Percentiles rank a stretch among this genome's conserved stretches.
Conservation (phyloP, 2,329 filamentous ascomycete species). For the Neoscytalidium dimidiatum region DNA sequence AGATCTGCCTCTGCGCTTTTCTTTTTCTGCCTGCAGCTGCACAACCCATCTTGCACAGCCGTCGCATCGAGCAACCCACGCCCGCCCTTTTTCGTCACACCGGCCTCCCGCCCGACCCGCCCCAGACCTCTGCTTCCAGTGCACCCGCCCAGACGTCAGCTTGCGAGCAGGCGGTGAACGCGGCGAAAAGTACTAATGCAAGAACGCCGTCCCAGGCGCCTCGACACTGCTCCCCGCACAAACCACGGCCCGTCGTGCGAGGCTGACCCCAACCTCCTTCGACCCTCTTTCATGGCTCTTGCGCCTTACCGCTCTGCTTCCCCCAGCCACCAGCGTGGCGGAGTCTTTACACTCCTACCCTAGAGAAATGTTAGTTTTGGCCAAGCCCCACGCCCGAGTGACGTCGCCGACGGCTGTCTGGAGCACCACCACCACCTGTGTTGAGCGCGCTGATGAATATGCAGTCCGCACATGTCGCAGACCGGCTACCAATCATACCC, state of each 20-base stretch:
- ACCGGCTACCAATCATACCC: background rate
- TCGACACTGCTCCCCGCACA: background rate
- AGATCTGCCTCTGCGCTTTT: background rate
- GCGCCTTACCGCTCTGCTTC: background rate
- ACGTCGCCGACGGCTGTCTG: background rate
- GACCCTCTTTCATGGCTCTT: background rate
- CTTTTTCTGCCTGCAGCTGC: constrained; percentile 5
- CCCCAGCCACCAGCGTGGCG: background rate
- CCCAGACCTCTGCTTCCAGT: background rate
- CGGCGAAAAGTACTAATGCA: constrained; percentile 12
- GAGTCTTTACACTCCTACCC: background rate
- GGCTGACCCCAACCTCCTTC: background rate
- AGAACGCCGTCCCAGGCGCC: background rate
- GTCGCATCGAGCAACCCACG: background rate
- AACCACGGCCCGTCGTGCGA: background rate
- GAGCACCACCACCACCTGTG: background rate
- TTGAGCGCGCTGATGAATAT: background rate
- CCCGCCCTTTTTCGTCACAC: constrained; percentile 6
- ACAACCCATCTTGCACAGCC: constrained; percentile 3
- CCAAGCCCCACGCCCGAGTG: background rate
- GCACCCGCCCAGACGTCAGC: background rate
- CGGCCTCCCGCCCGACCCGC: constrained; percentile 1
- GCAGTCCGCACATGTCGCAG: constrained; percentile 9
- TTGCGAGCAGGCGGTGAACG: constrained; percentile 10
- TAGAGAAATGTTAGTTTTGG: background rate